A percentile compares a stretch with the other conserved stretches of the same genome.
phyloP scores from a whole-genome alignment of 192 early-diverging fungal species.

The Coemansia sp. region DNA sequence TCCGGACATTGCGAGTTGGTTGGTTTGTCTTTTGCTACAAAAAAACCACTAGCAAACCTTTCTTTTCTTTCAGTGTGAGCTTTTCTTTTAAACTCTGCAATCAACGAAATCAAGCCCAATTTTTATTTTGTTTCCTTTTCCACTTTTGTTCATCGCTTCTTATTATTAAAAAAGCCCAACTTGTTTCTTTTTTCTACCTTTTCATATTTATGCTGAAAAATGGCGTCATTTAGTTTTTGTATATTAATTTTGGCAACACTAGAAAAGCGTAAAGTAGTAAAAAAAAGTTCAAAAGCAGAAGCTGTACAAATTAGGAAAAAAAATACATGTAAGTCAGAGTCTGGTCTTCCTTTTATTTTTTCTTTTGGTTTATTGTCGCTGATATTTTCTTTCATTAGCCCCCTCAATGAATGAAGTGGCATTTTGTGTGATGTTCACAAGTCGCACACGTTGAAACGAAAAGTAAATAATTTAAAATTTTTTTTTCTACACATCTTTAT shows the following conservation, averaged over 20 bases:
- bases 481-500: conserved; percentile 28
- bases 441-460: neutral
- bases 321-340: too few species aligned
- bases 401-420: too few species aligned
- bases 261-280: too few species aligned
- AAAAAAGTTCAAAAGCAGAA: too few species aligned
- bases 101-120: neutral
- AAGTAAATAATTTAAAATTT: neutral
- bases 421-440: neutral
- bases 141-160: neutral
- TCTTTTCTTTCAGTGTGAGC: conserved; percentile 1
- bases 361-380: too few species aligned
- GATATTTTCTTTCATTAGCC: too few species aligned
- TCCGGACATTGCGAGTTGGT: too few species aligned
- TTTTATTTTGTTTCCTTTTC: neutral
- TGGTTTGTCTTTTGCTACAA: neutral
- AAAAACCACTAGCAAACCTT: neutral
- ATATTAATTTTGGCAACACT: too few species aligned
- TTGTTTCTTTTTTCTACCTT: neutral
- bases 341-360: too few species aligned
- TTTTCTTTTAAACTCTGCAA: neutral
- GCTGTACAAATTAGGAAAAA: too few species aligned
- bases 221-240: too few species aligned
- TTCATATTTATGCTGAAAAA: neutral
- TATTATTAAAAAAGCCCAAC: too few species aligned